These are phyloP conservation scores for Luzula sylvatica DNA, from an alignment of 176 grass and related monocot species.

Conservation along the genomic window DNA sequence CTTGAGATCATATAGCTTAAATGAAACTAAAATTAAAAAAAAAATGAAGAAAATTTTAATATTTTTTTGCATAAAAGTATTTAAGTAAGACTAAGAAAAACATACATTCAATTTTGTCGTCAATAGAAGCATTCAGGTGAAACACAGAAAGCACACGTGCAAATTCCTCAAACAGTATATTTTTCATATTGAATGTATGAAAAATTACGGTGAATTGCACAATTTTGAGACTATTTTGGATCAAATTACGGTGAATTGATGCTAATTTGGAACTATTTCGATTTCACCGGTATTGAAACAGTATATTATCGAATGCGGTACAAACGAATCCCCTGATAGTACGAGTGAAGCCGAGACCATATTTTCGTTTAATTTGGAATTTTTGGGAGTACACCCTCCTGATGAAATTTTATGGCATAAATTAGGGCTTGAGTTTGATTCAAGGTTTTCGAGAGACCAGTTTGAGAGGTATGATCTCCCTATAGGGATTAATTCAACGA, in stretches of 20 bases:
- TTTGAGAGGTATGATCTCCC: constrained; percentile 57
- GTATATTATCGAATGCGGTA: constrained; percentile 89
- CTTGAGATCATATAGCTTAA: no score
- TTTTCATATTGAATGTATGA: no score
- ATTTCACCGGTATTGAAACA: constrained; percentile 93
- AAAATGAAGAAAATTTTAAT: no score
- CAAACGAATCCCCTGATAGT: constrained; percentile 64
- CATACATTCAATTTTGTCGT: no score
- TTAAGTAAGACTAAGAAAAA: no score
- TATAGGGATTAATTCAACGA: constrained; percentile 16
- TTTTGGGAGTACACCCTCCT: constrained; percentile 52
- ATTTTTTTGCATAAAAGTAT: no score
- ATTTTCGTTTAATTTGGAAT: constrained; percentile 30
- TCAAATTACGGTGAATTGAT: no score
- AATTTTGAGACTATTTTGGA: background rate
- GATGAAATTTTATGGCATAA: constrained; percentile 47
- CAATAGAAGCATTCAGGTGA: no score
- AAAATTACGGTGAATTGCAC: no score
- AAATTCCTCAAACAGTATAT: no score
- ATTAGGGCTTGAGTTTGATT: constrained; percentile 26
- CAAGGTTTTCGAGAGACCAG: constrained; percentile 49
- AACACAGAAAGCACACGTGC: no score
- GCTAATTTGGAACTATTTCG: constrained; percentile 53
- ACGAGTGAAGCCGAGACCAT: constrained; percentile 83
- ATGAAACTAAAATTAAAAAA: no score